These are phyloP conservation scores for Trichoderma koningiopsis DNA, from an alignment of 2,329 filamentous ascomycete genomes.

Conservation along the genomic window DNA sequence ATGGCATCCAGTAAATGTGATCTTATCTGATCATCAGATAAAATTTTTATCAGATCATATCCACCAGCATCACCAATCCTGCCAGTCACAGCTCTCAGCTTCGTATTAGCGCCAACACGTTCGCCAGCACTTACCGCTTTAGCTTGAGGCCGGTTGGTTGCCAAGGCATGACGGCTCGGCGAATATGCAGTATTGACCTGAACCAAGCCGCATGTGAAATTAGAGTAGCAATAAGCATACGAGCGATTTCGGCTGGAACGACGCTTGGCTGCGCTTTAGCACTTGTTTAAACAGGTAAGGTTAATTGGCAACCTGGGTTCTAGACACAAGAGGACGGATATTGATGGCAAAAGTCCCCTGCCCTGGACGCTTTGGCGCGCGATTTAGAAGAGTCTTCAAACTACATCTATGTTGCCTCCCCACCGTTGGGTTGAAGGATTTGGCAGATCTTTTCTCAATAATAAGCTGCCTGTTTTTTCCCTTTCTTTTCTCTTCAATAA, in stretches of 20 bases:
- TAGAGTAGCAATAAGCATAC: neutral
- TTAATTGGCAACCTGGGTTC: neutral
- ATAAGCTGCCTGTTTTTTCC: too few relatives aligned
- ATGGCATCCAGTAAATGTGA: constrained; percentile 19
- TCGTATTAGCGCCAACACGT: neutral
- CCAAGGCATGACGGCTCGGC: constrained; percentile 14
- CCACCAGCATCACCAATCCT: neutral
- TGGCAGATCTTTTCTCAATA: neutral
- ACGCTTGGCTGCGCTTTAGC: neutral
- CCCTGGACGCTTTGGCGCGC: neutral
- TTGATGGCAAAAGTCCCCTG: constrained; percentile 1
- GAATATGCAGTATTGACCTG: neutral
- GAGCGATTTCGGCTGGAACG: constrained; percentile 16
- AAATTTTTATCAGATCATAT: constrained; percentile 29
- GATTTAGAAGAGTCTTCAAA: neutral
- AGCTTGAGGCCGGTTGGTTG: neutral
- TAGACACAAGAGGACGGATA: neutral
- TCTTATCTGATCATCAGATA: constrained; percentile 34
- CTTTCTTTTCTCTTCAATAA: neutral
- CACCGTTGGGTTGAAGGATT: neutral
- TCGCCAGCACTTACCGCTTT: neutral
- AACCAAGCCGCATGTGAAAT: constrained; percentile 6
- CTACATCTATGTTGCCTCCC: neutral
- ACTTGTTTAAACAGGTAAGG: neutral
- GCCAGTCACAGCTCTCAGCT: neutral